Evolutionary conservation across 2,329 filamentous ascomycete genomes (phyloP).

Genomic region (Orbilia ellipsospora): DNA sequence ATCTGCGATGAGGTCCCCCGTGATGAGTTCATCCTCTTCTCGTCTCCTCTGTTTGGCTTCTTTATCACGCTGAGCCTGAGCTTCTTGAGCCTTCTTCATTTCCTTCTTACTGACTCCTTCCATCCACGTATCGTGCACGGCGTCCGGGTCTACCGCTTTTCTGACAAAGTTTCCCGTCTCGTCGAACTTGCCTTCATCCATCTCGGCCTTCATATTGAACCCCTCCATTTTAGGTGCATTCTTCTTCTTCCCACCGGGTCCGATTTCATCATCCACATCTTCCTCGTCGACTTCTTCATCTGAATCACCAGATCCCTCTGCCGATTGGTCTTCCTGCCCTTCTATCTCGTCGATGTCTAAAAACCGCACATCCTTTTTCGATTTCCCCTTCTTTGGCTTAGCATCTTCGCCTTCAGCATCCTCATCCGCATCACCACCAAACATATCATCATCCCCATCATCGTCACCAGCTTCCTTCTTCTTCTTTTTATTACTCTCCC

Average conservation of each 20-base stretch:
- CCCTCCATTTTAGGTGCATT: slow-evolving; percentile 95
- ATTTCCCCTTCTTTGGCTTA: slow-evolving; percentile 10
- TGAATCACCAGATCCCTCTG: slow-evolving; percentile 68
- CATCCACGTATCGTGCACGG: slow-evolving; percentile 90
- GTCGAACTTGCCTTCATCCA: slow-evolving; percentile 93
- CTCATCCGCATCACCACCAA: slow-evolving; percentile 63
- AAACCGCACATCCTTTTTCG: slow-evolving; percentile 71
- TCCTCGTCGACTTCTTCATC: slow-evolving; percentile 72
- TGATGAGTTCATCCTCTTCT: slow-evolving; percentile 78
- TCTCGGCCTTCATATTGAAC: slow-evolving; percentile 90
- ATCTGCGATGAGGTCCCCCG: slow-evolving; percentile 76
- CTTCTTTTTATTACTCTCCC: slow-evolving; percentile 61
- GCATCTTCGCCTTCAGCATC: slow-evolving; percentile 68
- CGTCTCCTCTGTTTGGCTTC: slow-evolving; percentile 77
- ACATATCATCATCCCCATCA: slow-evolving; percentile 65
- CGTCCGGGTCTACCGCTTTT: slow-evolving; percentile 87
- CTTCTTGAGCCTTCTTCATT: slow-evolving; percentile 86
- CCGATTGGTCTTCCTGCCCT: slow-evolving; percentile 74
- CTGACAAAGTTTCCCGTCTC: slow-evolving; percentile 90
- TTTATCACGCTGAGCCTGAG: slow-evolving; percentile 83
- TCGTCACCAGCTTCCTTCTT: slow-evolving; percentile 69
- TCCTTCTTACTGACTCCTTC: slow-evolving; percentile 94
- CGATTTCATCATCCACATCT: slow-evolving; percentile 86
- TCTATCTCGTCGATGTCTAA: slow-evolving; percentile 75
- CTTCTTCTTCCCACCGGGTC: slow-evolving; percentile 87